phyloP scores from a whole-genome alignment of 176 grass and related monocot genomes.

The Lolium perenne region DNA sequence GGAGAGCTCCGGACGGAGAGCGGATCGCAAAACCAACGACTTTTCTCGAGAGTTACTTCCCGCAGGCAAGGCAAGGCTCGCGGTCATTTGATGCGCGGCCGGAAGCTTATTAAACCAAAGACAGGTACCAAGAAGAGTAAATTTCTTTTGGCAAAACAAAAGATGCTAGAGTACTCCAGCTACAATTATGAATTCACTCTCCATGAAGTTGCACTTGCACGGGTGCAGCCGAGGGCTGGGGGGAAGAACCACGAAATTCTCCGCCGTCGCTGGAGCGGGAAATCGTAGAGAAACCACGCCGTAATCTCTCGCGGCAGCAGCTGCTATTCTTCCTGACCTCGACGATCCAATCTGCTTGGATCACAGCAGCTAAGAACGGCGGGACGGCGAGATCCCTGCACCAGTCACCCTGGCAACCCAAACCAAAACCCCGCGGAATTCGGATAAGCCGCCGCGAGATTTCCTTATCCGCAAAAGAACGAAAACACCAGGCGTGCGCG shows the following conservation, averaged over 20 bases:
- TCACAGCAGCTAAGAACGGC: background rate
- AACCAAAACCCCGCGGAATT: background rate
- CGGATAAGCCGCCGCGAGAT: background rate
- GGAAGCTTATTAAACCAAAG: background rate
- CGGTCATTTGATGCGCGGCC: background rate
- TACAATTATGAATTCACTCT: no score
- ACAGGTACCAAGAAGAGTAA: background rate
- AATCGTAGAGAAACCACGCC: background rate
- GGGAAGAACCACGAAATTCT: background rate
- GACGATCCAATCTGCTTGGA: background rate
- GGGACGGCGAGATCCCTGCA: slow-evolving; percentile 5
- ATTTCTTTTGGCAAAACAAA: no score
- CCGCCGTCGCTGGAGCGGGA: background rate
- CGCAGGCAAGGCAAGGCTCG: no score
- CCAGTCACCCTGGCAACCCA: background rate
- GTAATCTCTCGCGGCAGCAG: background rate
- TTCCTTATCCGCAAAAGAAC: slow-evolving; percentile 7
- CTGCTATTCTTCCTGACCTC: background rate
- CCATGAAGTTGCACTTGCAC: no score
- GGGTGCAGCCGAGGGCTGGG: background rate
- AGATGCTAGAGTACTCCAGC: no score
- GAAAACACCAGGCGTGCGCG: background rate
- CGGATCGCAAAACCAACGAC: slow-evolving; percentile 1
- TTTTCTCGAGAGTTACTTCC: background rate
- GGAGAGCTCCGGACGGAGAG: background rate